Evolutionary conservation across 2,329 filamentous ascomycete genomes (phyloP), one percentile per base, ranked within the genome.

Genomic region (Rachicladosporium sp.): DNA sequence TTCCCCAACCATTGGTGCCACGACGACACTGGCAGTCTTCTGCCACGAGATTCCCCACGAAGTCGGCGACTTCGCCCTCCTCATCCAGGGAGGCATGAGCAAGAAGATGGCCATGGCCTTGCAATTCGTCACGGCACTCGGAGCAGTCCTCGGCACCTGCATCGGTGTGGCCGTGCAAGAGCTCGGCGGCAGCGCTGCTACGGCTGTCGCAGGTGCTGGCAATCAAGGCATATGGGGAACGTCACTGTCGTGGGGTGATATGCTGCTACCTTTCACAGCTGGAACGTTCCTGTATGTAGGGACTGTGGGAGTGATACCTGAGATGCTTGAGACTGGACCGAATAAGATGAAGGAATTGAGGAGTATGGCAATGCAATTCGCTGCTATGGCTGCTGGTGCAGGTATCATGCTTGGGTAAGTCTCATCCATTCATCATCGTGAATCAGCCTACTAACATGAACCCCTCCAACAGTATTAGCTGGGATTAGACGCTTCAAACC

Each of bases 1-100:
- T n/a, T 93, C 86, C 1, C 88, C 91, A 1, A 93, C 88, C 12
- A 86, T 96, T 42, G 91, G 91, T 41, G 91, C 91, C 6, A 95
- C 89, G 3, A 96, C 91, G 1, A 93, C 89, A 1, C 82, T 96
- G 8, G 91, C 91, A n/a, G 88, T 96, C 43, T 96, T 96, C 73
- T 95, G 95, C 69, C 91, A 96, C 65, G 91, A 98, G 61, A 95
- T 96, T 48, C 91, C 91, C 0, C 91, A 96, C 56, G 89, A 96
- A 66, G 88, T 96, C 4, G 91, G 91, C 47, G 91, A 98, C 65
- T 98, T 96, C 58, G 91, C 91, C 0, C 74, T 98, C 12, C 76
- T 98, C 11, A 83, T 98, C 29, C 91, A 96, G 61, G 93, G 86
- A 0, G 91, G 91, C 40, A 96, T 96, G 70, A 85, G 82, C 40